phyloP scores from a whole-genome alignment of 2,329 filamentous ascomycete genomes.

The Beauveria scarabaeidicola region DNA sequence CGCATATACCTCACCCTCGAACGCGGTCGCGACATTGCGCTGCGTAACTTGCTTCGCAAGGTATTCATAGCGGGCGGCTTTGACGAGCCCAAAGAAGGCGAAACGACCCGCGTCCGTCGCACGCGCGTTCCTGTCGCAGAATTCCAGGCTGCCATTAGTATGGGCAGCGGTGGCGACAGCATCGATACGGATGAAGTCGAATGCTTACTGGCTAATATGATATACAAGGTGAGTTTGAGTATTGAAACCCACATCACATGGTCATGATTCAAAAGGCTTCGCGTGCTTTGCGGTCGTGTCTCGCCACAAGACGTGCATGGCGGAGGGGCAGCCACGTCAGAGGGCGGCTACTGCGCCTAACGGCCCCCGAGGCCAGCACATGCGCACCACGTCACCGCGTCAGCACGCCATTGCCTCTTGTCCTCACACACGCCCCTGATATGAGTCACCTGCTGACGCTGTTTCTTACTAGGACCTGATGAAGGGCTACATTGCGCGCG shows the following conservation, averaged over 20 bases:
- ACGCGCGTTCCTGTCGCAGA: constrained; percentile 77
- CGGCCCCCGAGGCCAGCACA: constrained; percentile 10
- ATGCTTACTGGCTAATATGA: constrained; percentile 89
- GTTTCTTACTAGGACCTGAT: constrained; percentile 62
- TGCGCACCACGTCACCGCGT: constrained; percentile 12
- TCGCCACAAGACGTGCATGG: background rate
- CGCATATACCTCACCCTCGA: constrained; percentile 94
- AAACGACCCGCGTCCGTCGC: constrained; percentile 52
- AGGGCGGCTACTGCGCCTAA: constrained; percentile 6
- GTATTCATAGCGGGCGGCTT: constrained; percentile 82
- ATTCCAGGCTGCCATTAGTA: constrained; percentile 74
- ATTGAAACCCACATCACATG: background rate
- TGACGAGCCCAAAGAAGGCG: constrained; percentile 64
- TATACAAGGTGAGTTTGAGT: constrained; percentile 71
- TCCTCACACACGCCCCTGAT: background rate
- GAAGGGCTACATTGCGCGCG: constrained; percentile 96
- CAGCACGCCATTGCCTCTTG: constrained; percentile 6
- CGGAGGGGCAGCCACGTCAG: constrained; percentile 2
- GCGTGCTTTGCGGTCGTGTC: background rate
- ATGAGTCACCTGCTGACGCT: constrained; percentile 26
- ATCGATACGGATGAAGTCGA: constrained; percentile 91
- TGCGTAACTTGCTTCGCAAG: constrained; percentile 86
- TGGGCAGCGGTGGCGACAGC: constrained; percentile 56
- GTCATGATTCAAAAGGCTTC: too few relatives aligned
- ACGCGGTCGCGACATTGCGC: constrained; percentile 78